Base-by-base conservation (phyloP, 75 land plant species). In the Isoetes taiwanensis region DNA sequence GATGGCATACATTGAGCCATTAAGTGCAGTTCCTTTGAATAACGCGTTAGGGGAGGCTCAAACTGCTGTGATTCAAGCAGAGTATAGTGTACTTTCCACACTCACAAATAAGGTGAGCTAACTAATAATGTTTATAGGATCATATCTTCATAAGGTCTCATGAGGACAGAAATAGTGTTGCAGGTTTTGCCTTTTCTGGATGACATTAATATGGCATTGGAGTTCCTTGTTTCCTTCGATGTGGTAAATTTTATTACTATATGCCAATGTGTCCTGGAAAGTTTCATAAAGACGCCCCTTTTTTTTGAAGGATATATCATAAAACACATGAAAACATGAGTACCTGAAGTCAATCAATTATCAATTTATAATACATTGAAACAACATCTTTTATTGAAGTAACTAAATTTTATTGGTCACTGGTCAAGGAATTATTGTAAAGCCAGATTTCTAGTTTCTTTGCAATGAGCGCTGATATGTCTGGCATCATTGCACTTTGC, bases 1-100 rank as follows among this genome's bases (percentile, higher is more conserved):
- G 25, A 78, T 74, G 42, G 70, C 70, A 35, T 58, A 83, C 32
- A 6, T 83, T 40, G 97, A 91, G 56, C 97, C 97, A 57, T 55
- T 84, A 27, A 61, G 73, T 65, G 85, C 84, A 64, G 80, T 86
- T 34, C 75, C 94, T 34, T 61, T 91, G 52, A 91, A 91, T 66
- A 86, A 91, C 54, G 81, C 81, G 55, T 64, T 91, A 62, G 79
- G 78, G 29, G 71, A 76, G 71, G 93, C 85, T 41, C 78, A 80
- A 48, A 80, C 79, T 14, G 71, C 62, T 20, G 93, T 72, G 30
- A 57, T 62, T 5, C 77, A 76, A 52, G 93, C 88, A 31, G 93
- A 90, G 60, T 58, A 66, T 40, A 77, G 68, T 53, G 97, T 75
- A 41, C 78, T 90, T 6, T 57, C 64, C 11, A 32, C 38, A 48